A percentile compares a stretch with the other conserved stretches of the same genome.
These are phyloP conservation scores for Alternaria novae-zelandiae DNA, from an alignment of 2,329 filamentous ascomycete genomes.

Conservation along the genomic window DNA sequence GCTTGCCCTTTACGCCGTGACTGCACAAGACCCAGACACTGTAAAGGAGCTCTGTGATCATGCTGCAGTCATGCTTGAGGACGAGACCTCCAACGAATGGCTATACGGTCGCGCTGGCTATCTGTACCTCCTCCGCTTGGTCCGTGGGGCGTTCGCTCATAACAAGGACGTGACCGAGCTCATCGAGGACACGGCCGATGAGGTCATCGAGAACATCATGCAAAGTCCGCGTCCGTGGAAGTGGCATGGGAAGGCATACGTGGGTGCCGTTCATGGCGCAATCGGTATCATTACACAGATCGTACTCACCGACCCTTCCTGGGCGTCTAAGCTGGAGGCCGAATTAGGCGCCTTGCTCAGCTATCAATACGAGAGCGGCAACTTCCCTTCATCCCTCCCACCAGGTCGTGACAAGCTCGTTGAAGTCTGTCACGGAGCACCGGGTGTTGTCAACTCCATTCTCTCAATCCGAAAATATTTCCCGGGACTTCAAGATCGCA, in stretches of 20 bases:
- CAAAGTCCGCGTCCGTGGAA: constrained; percentile 64
- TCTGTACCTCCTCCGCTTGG: constrained; percentile 70
- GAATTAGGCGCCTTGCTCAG: constrained; percentile 63
- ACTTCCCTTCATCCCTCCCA: constrained; percentile 66
- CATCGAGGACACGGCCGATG: constrained; percentile 60
- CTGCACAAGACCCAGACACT: constrained; percentile 57
- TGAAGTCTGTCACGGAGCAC: constrained; percentile 72
- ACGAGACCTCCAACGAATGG: constrained; percentile 65
- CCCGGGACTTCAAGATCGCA: constrained; percentile 59
- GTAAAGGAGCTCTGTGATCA: constrained; percentile 59
- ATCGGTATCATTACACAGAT: constrained; percentile 76
- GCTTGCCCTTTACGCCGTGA: constrained; percentile 58
- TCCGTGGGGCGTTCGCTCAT: constrained; percentile 63
- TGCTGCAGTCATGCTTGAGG: constrained; percentile 54
- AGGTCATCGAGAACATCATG: constrained; percentile 67
- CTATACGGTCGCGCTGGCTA: constrained; percentile 72
- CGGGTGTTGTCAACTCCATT: constrained; percentile 67
- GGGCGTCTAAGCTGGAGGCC: constrained; percentile 61
- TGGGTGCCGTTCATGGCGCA: constrained; percentile 71
- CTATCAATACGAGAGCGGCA: constrained; percentile 66
- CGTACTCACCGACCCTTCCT: constrained; percentile 62
- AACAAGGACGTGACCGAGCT: constrained; percentile 59
- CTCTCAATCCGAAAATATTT: constrained; percentile 63
- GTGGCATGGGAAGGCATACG: constrained; percentile 68
- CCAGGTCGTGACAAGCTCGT: constrained; percentile 59